A percentile compares a stretch with the other conserved stretches of the same genome.
Evolutionary conservation across 305 asterid genomes (phyloP).

Genomic region (Rubia balearica): DNA sequence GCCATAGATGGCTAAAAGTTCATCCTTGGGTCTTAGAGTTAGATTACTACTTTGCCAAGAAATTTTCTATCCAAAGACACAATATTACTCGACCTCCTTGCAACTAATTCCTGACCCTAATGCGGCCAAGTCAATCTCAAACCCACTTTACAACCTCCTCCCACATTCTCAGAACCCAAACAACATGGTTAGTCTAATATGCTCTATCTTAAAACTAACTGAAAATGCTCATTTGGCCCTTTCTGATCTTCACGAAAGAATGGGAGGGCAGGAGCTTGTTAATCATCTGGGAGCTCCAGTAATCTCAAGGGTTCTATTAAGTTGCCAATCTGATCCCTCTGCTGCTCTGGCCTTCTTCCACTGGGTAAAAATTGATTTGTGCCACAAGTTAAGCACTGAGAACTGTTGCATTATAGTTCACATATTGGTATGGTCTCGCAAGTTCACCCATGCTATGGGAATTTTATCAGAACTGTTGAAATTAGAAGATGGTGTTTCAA

Average conservation of each 20-base stretch:
- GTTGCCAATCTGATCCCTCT: slow-evolving; percentile 73
- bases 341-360: slow-evolving; percentile 58
- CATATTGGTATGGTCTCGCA: slow-evolving; percentile 60
- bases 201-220: slow-evolving; percentile 44
- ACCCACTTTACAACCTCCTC: slow-evolving; percentile 56
- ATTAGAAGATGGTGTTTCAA: slow-evolving; percentile 20
- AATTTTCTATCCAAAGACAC: slow-evolving; percentile 2
- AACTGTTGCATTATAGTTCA: slow-evolving; percentile 56
- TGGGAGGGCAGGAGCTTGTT: slow-evolving; percentile 39
- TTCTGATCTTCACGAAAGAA: slow-evolving; percentile 26
- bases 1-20: background rate
- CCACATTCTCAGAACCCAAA: slow-evolving; percentile 60
- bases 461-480: slow-evolving; percentile 47
- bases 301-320: slow-evolving; percentile 60
- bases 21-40: background rate
- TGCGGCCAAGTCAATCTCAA: slow-evolving; percentile 28
- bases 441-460: slow-evolving; percentile 56
- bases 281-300: slow-evolving; percentile 42
- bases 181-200: slow-evolving; percentile 51
- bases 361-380: slow-evolving; percentile 52
- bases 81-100: slow-evolving; percentile 24
- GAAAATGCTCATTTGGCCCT: slow-evolving; percentile 25
- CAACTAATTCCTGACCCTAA: slow-evolving; percentile 23
- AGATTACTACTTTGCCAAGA: background rate
- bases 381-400: slow-evolving; percentile 30